Percentiles rank a stretch among this genome's conserved stretches.
phyloP scores from a whole-genome alignment of 2,329 filamentous ascomycete genomes.

The Ramularia endophylla region DNA sequence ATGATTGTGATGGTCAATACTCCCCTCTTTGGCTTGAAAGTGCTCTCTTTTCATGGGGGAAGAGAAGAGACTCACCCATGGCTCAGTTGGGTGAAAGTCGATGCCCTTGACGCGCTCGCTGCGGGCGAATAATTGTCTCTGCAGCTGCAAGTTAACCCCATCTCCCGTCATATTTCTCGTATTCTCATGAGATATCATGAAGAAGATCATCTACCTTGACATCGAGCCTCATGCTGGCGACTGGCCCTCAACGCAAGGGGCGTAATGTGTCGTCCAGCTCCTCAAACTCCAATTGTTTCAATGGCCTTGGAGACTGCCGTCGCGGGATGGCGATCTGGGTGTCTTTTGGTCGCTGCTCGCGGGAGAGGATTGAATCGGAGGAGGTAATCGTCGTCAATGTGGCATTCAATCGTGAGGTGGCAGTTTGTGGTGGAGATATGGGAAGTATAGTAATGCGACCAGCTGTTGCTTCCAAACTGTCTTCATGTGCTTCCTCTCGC shows the following conservation, averaged over 20 bases:
- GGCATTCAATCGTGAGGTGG: too few species aligned
- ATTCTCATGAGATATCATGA: too few species aligned
- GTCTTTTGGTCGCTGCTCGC: too few species aligned
- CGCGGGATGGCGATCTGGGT: too few species aligned
- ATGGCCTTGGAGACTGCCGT: too few species aligned
- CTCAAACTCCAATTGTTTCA: too few species aligned
- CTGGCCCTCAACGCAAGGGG: slow-evolving; percentile 26
- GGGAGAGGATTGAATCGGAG: too few species aligned
- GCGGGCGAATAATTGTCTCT: slow-evolving; percentile 79
- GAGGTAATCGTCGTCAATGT: too few species aligned
- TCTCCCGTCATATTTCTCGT: slow-evolving; percentile 24
- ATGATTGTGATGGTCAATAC: too few species aligned
- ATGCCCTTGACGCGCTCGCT: slow-evolving; percentile 96
- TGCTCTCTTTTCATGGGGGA: slow-evolving; percentile 5
- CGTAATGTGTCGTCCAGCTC: not conserved
- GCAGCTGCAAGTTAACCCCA: slow-evolving; percentile 38
- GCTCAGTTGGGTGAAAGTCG: slow-evolving; percentile 94
- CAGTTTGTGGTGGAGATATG: too few species aligned
- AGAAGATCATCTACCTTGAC: slow-evolving; percentile 55
- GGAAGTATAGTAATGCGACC: too few species aligned
- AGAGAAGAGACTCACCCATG: slow-evolving; percentile 61
- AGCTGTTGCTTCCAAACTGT: not conserved
- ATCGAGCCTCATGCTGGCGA: slow-evolving; percentile 50
- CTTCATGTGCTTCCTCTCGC: not conserved
- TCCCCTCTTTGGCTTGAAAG: not conserved